Conservation (phyloP, 805 yeast species). For the Kockiozyma suomiensis region DNA sequence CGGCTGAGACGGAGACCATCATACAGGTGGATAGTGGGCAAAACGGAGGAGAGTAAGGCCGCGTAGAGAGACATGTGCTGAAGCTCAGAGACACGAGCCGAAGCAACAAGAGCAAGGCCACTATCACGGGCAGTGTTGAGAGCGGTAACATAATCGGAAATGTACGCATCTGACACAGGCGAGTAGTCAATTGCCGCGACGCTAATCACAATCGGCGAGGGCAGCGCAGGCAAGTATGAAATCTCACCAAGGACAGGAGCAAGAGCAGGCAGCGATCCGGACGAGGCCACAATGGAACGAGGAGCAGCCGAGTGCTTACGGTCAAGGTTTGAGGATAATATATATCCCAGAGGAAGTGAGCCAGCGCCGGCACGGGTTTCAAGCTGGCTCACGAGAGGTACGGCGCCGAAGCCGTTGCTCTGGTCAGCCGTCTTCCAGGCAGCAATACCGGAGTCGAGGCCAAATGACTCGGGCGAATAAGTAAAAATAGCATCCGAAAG, state of each 20-base stretch:
- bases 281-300: conserved; percentile 60
- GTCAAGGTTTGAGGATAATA: conserved; percentile 36
- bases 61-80: conserved; percentile 69
- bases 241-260: conserved; percentile 55
- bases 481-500: conserved; percentile 52
- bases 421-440: conserved; percentile 61
- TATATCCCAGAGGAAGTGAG: conserved; percentile 73
- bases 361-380: conserved; percentile 88
- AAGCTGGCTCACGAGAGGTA: conserved; percentile 58
- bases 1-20: conserved; percentile 74
- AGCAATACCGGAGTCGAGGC: conserved; percentile 60
- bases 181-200: conserved; percentile 79
- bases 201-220: conserved; percentile 66
- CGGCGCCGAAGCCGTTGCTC: conserved; percentile 55
- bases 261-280: conserved; percentile 69
- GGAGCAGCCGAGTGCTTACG: conserved; percentile 36
- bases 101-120: conserved; percentile 69
- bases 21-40: conserved; percentile 71
- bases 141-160: conserved; percentile 65
- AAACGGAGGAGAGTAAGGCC: conserved; percentile 54
- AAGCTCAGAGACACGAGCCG: conserved; percentile 62
- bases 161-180: conserved; percentile 51
- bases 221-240: conserved; percentile 42
- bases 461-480: conserved; percentile 66
- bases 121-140: conserved; percentile 63